Base-by-base conservation (phyloP, 768 basidiomycete genomes). In the Trametes cinnabarina region DNA sequence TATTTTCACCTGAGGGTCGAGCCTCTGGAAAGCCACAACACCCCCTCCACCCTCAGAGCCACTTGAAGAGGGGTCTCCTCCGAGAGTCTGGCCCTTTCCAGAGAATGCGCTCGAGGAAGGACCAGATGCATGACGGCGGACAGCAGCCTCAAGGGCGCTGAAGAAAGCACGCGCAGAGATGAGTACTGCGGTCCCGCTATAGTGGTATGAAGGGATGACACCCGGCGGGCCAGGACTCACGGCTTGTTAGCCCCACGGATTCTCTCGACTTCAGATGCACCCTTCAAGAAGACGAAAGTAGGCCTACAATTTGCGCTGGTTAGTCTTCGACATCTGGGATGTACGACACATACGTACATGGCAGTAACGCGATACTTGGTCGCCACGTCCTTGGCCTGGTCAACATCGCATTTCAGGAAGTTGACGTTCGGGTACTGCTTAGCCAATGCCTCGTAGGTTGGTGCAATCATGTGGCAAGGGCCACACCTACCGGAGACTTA, bases 321-420 rank as follows among this genome's bases (percentile, higher is more conserved):
- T 47, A 20, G 47, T 20, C 50, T 19, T 25, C 12, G 43, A 23
- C 26, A 20, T 39, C 17, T 14, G 20, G 22, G n/a, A 40, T 34
- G 26, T 15, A 30, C 11, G 41, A 49, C 7, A 34, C 35, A 30
- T 12, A 62, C 82, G 65, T 62, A 89, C 91, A 94, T 94, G 0
- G 90, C 90, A 23, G 83, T 73, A 58, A 94, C 78, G 4, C 71
- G 72, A 68, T 91, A 90, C 40, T 72, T 48, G 28, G 74, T 66
- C 8, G 92, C 84, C 25, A 94, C 85, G 41, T 92, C 91, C 62
- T 64, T 71, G 19, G 84, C 85, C 47, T 79, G 81, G 63, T 92
- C 90, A 17, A 91, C 85, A 65, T 92, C 90, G 63, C 86, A 88
- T 69, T 94, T 94, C 66, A 93, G 68, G 74, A 94, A 94, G 71